A percentile compares a stretch with the other conserved stretches of the same genome.
Evolutionary conservation across 2,329 filamentous ascomycete species (phyloP).

Genomic region (Ceratocystis ficicola): DNA sequence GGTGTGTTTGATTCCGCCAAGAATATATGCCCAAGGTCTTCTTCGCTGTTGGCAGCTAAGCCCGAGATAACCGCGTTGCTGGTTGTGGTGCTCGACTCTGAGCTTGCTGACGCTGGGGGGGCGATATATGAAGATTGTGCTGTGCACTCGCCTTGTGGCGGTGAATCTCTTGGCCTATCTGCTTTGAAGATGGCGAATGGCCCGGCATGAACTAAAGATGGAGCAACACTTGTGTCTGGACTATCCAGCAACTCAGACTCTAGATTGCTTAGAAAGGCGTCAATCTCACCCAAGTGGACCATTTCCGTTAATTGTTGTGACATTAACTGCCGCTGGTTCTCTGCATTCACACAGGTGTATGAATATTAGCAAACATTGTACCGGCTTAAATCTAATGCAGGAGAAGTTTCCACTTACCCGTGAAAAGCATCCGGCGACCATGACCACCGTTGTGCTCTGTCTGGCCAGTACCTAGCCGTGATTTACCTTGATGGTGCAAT

Average conservation of each 20-base stretch:
- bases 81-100: not conserved
- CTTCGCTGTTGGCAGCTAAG: not conserved
- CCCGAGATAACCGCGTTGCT: not conserved
- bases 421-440: conserved; percentile 19
- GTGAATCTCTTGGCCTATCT: not conserved
- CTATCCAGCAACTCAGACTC: not conserved
- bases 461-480: not conserved
- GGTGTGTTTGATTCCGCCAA: not conserved
- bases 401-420: conserved; percentile 5
- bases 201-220: not conserved
- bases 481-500: not conserved
- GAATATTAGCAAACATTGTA: not conserved
- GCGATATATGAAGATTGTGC: not conserved
- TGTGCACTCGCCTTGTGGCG: not conserved
- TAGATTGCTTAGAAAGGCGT: not conserved
- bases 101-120: not conserved
- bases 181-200: conserved; percentile 16
- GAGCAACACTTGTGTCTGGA: not conserved
- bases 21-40: not conserved
- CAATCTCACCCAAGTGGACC: conserved; percentile 2
- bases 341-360: not conserved
- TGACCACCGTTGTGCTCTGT: conserved; percentile 14
- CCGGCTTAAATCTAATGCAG: not conserved
- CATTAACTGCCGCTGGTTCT: conserved; percentile 13
- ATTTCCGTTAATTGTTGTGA: conserved; percentile 4